Base-by-base conservation (phyloP, 2,329 filamentous ascomycete species). In the Phialemoniopsis sp. region DNA sequence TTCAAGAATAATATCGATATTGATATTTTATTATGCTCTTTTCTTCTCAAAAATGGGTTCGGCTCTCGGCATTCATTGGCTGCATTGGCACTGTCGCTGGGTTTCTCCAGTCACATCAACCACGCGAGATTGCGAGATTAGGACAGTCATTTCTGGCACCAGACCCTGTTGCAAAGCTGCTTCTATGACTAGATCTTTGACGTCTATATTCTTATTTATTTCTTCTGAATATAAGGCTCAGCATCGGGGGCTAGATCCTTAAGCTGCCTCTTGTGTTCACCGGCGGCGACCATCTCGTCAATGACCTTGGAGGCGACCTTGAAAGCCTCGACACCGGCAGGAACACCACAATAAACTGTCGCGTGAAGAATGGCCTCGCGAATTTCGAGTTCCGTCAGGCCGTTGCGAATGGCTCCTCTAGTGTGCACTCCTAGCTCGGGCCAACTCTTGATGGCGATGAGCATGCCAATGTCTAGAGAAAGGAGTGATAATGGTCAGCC, bases 391-490 rank as follows among this genome's bases (percentile, higher is more conserved):
- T 82, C 78, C 0, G 66, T 74, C 9, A 76, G 57, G 0, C 79
- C 80, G 47, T 84, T 84, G 46, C 72, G 78, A 42, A 80, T 58
- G 3, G 80, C 80, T 1, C 80, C 80, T 17, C 78, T 66, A 13
- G 79, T 64, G 52, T 85, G 80, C 3, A 80, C 67, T 0, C 63
- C 78, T 34, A 85, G 63, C 50, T 84, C 80, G 0, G 72, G 68
- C 26, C 65, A 66, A 13, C 73, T 66, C 46, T 81, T 81, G 47
- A 82, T 58, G 2, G 76, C 76, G 55, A 75, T 76, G 34, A 85
- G 63, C 72, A 85, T 82, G 29, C 72, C 78, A 32, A 84, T 74
- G 55, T 82, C 53, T 52, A 5, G 3, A 13, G 6, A 18, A 14
- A 19, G 5, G 26, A 5, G 14, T 10, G 4, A 3, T 41, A 41